Evolutionary conservation across 2,329 filamentous ascomycete genomes (phyloP), one percentile per base, ranked within the genome.

Genomic region (Sporothrix variecibatus): DNA sequence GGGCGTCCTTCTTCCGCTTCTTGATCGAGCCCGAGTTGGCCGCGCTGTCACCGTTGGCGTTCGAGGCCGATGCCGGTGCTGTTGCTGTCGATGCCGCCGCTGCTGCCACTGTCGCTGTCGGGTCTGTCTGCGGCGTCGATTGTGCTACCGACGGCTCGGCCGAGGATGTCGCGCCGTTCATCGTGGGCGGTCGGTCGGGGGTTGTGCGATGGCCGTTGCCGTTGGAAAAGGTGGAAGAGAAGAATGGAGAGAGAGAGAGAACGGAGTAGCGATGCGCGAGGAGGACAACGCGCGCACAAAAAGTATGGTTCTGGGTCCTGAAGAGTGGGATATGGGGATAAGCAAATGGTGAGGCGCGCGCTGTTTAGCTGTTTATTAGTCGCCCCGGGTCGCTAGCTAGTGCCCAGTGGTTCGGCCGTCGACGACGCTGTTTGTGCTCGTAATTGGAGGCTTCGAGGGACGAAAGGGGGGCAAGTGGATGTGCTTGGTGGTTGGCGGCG

Each of bases 1-100:
- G 84, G 72, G 87, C 87, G 58, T 91, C 90, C 87, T 94, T 94
- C 85, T 92, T 91, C 80, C 91, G 88, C 87, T 94, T 94, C 87
- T 93, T 93, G 17, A 73, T 64, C 17, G 71, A 67, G 28, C 58
- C 71, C n/a, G 65, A 58, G 23, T 65, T 73, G 76, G 40, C 43
- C 43, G 43, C 43, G 58, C 58, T 49, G 65, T 26, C 58, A 7
- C 72, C 69, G 70, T 72, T 71, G n/a, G 69, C 43, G 9, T 58
- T 23, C 31, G 71, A 51, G 40, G 69, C 49, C 34, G 71, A 40
- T 40, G 72, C 38, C 46, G 74, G 60, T 28, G 74, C 43, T 17
- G 43, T 15, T 49, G 43, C 15, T 49, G 43, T 49, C 15, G 15
- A 12, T 49, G 43, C 15, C 15, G 43, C 43, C 17, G 43, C 43